Evolutionary conservation across 352 stramenopile species (phyloP).

Genomic region (Globisporangium ultimum): DNA sequence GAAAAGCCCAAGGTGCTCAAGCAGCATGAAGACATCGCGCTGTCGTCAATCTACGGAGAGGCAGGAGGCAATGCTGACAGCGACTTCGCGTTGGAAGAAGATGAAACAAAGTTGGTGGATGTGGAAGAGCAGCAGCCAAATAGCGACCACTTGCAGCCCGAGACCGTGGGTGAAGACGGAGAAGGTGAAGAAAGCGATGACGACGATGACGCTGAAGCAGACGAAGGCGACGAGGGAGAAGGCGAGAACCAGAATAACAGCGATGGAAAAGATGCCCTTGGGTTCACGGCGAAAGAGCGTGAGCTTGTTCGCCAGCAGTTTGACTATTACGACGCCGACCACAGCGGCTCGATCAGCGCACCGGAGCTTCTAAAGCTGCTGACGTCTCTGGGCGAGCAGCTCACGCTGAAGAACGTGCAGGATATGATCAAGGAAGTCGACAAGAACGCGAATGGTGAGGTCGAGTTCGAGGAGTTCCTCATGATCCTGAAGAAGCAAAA

Average conservation of each 20-base stretch:
- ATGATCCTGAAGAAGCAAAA: conserved; percentile 55
- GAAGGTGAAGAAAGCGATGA: conserved; percentile 12
- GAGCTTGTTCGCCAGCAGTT: conserved; percentile 48
- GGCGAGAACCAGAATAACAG: conserved; percentile 15
- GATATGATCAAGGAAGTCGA: conserved; percentile 59
- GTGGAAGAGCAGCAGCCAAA: conserved; percentile 10
- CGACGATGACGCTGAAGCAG: conserved; percentile 13
- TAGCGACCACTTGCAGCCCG: conserved; percentile 3
- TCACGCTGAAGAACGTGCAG: conserved; percentile 54
- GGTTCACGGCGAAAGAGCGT: conserved; percentile 41
- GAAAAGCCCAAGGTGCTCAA: conserved; percentile 61
- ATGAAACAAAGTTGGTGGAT: conserved; percentile 12
- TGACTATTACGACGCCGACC: conserved; percentile 55
- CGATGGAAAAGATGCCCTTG: conserved; percentile 19
- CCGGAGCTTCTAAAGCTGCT: conserved; percentile 60
- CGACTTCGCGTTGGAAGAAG: conserved; percentile 11
- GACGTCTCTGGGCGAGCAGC: conserved; percentile 48
- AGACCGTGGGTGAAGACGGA: conserved; percentile 11
- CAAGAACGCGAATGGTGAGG: conserved; percentile 51
- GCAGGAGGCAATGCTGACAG: neutral
- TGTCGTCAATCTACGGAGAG: conserved; percentile 31
- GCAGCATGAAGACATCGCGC: conserved; percentile 38
- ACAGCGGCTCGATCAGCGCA: conserved; percentile 58
- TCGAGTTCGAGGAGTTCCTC: conserved; percentile 73
- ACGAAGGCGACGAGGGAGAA: conserved; percentile 15